Evolutionary conservation across 1,284 basidiomycete species (phyloP).

Genomic region (Trametes versicolor): DNA sequence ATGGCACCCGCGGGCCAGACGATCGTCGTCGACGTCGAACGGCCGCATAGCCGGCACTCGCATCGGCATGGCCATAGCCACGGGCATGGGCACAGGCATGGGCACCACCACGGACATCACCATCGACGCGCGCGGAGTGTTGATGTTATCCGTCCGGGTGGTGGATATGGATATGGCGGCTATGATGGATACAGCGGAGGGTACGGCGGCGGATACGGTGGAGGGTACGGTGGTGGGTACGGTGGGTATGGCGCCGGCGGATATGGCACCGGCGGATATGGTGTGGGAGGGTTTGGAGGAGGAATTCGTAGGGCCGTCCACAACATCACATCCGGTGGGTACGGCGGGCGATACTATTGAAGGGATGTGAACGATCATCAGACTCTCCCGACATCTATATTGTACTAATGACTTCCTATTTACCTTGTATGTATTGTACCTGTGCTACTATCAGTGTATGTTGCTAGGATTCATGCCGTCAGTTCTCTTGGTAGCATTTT

Average conservation of each 20-base stretch:
- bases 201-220: slow-evolving; percentile 9
- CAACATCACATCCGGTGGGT: slow-evolving; percentile 5
- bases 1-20: slow-evolving; percentile 31
- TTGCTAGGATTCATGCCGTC: too few relatives aligned
- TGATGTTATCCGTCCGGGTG: slow-evolving; percentile 20
- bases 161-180: slow-evolving; percentile 9
- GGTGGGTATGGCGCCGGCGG: slow-evolving; percentile 5
- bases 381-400: background rate
- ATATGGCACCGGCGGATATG: background rate
- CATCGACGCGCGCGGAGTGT: slow-evolving; percentile 37
- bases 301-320: background rate
- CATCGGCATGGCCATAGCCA: slow-evolving; percentile 2
- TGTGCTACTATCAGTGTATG: too few relatives aligned
- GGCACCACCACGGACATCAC: slow-evolving; percentile 30
- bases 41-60: slow-evolving; percentile 21
- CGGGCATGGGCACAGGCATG: background rate
- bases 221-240: slow-evolving; percentile 5
- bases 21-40: slow-evolving; percentile 32
- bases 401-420: background rate
- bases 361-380: too few relatives aligned
- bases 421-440: background rate
- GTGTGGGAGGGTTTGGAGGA: slow-evolving; percentile 11
- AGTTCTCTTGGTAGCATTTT: too few relatives aligned
- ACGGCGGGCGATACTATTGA: slow-evolving; percentile 12
- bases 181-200: slow-evolving; percentile 19